Evolutionary conservation across 2,329 filamentous ascomycete species (phyloP).

Genomic region (Colletotrichum sp.): DNA sequence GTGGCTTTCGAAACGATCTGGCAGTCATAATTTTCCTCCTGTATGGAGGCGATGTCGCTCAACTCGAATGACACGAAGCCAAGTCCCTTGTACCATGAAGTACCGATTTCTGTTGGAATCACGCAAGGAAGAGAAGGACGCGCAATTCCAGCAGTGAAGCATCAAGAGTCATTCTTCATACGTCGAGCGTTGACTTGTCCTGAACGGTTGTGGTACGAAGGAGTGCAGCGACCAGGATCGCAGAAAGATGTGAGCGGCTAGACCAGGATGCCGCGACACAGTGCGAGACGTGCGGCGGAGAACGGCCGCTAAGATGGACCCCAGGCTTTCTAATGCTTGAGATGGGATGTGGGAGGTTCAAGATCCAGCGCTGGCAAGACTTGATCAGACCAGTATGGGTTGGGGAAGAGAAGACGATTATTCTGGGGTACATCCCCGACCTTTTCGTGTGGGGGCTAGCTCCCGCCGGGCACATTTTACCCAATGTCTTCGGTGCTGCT

Average conservation of each 20-base stretch:
- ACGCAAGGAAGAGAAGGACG: neutral
- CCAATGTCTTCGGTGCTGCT: neutral
- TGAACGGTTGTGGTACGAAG: neutral
- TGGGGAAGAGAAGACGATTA: neutral
- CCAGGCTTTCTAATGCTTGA: neutral
- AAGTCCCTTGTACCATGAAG: neutral
- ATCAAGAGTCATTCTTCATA: neutral
- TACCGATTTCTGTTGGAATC: neutral
- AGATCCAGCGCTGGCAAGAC: neutral
- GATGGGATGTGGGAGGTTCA: neutral
- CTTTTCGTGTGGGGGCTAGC: slow-evolving; percentile 8
- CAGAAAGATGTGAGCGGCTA: neutral
- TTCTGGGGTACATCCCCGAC: neutral
- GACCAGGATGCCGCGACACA: slow-evolving; percentile 8
- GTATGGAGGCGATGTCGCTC: neutral
- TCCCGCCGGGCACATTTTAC: neutral
- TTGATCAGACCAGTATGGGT: neutral
- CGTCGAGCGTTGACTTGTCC: neutral
- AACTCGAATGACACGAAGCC: neutral
- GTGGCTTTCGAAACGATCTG: neutral
- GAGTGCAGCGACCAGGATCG: neutral
- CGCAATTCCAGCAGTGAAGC: neutral
- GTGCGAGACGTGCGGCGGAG: neutral
- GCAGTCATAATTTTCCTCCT: neutral
- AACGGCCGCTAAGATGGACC: neutral